These are phyloP conservation scores for Firmiana major DNA, from an alignment of 345 rosid species.

Conservation along the genomic window DNA sequence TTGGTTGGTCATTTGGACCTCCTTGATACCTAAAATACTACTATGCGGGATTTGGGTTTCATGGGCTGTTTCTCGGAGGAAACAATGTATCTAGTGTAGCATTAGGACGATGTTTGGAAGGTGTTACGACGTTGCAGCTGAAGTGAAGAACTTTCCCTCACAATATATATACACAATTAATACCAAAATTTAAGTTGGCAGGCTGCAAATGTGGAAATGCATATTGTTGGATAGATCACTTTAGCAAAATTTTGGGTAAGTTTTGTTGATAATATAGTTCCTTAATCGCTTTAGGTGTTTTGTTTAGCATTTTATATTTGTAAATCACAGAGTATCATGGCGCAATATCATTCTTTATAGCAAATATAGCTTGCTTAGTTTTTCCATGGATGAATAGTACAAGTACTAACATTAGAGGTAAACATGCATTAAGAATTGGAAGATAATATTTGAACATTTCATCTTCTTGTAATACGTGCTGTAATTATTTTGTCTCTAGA, in stretches of 20 bases:
- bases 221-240: background rate
- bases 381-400: background rate
- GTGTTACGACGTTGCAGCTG: slow-evolving; percentile 68
- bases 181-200: background rate
- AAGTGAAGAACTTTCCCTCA: slow-evolving; percentile 61
- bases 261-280: background rate
- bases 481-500: too few relatives aligned
- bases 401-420: background rate
- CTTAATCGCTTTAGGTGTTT: background rate
- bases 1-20: slow-evolving; percentile 75
- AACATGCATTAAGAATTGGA: background rate
- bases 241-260: slow-evolving; percentile 7
- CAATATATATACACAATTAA: slow-evolving; percentile 45
- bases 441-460: background rate
- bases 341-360: background rate
- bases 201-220: background rate
- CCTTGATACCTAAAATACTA: slow-evolving; percentile 57
- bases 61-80: slow-evolving; percentile 75
- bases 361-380: background rate
- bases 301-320: background rate
- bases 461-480: background rate
- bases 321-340: background rate
- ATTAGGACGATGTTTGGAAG: slow-evolving; percentile 81
- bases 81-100: slow-evolving; percentile 86
- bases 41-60: slow-evolving; percentile 48